Base-by-base conservation (phyloP, 768 basidiomycete species). In the Leucocoprinus birnbaumii region DNA sequence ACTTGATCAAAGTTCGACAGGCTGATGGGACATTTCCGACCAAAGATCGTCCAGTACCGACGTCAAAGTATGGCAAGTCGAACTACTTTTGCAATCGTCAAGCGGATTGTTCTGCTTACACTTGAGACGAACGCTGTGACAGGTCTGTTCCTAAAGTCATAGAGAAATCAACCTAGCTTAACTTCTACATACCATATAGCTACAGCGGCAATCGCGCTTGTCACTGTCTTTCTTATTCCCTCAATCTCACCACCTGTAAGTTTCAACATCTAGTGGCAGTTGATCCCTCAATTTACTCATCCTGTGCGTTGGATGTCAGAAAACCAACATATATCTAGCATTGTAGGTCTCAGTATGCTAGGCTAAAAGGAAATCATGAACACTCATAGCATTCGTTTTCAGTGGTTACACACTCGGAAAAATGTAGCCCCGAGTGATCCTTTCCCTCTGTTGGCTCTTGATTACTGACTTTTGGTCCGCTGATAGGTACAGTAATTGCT, bases 401-500 rank as follows among this genome's bases (percentile, higher is more conserved):
- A 54, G 53, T 14, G 53, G 53, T 2, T 54, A 54, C 19, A 26
- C 47, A 7, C 43, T 47, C 16, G 44, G 51, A 21, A 53, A 53
- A 45, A 22, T 53, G 51, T 53, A 19, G 11, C 31, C 31, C 31
- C 31, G 31, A 31, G 5, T 31, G 31, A 31, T 11, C n/a, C n/a
- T n/a, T n/a, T n/a, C n/a, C n/a, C n/a, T n/a, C n/a, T n/a, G n/a
- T n/a, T n/a, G n/a, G n/a, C n/a, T n/a, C n/a, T n/a, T n/a, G n/a
- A n/a, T n/a, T n/a, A n/a, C n/a, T n/a, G n/a, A n/a, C n/a, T n/a
- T n/a, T 31, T 31, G 11, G 51, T 24, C 10, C 3, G 16, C 22
- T 45, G 27, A 31, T 25, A 54, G 53, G 24, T 54, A 54, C 19
- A 54, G 44, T 37, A 54, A 54, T 45, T 46, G 44, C 14, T 54